A percentile compares a stretch with the other conserved stretches of the same genome.
Evolutionary conservation across 2,329 filamentous ascomycete species (phyloP).

Genomic region (Parastagonospora avenae): DNA sequence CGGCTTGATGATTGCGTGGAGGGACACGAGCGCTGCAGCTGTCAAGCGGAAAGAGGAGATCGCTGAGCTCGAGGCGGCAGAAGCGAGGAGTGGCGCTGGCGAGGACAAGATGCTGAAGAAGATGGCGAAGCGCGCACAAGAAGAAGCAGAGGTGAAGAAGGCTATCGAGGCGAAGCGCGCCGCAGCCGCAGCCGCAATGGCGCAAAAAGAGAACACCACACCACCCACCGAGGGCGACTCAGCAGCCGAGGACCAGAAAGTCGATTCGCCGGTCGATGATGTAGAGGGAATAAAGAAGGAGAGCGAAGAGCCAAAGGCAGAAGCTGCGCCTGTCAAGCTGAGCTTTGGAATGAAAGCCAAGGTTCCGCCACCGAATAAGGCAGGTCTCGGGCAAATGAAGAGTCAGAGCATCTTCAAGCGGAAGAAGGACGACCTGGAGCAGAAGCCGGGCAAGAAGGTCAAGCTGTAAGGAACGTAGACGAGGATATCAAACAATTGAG

Average conservation of each 20-base stretch:
- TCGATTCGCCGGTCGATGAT: constrained; percentile 70
- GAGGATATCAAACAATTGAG: not conserved
- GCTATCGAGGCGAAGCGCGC: constrained; percentile 51
- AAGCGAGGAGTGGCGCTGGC: constrained; percentile 87
- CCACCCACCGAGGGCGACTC: constrained; percentile 40
- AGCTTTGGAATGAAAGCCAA: constrained; percentile 43
- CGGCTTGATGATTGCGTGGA: constrained; percentile 84
- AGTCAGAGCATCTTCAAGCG: constrained; percentile 46
- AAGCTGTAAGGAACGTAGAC: constrained; percentile 27
- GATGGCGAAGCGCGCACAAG: constrained; percentile 79
- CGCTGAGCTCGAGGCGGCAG: constrained; percentile 80
- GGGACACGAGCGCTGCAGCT: constrained; percentile 89
- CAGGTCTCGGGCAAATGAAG: constrained; percentile 40
- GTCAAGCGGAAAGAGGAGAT: constrained; percentile 80
- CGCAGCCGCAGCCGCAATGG: constrained; percentile 42
- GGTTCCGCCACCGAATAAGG: constrained; percentile 28
- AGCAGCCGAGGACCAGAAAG: constrained; percentile 36
- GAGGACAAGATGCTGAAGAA: constrained; percentile 82
- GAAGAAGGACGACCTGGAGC: constrained; percentile 33
- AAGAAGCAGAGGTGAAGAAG: constrained; percentile 53
- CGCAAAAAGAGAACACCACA: constrained; percentile 45
- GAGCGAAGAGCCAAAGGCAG: constrained; percentile 46
- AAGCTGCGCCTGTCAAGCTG: constrained; percentile 38
- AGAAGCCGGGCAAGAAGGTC: constrained; percentile 41
- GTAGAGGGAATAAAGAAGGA: constrained; percentile 75